Base-by-base conservation (phyloP, 208 protist genomes). In the Leishmania mexicana region DNA sequence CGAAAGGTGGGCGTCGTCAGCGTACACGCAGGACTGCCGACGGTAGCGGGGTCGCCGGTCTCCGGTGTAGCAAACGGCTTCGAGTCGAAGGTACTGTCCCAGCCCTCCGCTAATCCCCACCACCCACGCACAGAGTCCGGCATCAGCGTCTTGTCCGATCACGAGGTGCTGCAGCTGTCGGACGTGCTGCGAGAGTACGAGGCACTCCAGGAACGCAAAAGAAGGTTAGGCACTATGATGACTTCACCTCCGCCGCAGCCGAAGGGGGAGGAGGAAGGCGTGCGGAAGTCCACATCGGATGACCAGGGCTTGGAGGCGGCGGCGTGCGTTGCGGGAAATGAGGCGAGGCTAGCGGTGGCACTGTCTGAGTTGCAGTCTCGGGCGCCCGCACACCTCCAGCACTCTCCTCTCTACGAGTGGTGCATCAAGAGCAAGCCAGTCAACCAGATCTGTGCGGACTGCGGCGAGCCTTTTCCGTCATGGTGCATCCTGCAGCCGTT, bases 401-500 rank as follows among this genome's bases (percentile, higher is more conserved):
- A 85, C 42, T 93, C 89, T n/a, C 88, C 87, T 45, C 85, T 95
- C 40, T 93, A 85, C 75, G 62, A 64, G 19, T 54, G 51, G 24
- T 94, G 90, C 81, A 87, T 93, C 54, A 68, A 76, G 42, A 45
- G 51, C 64, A 60, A 83, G 24, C 58, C 72, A 42, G 83, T 57
- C 60, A 96, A 96, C 75, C 82, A 88, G 49, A 54, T 70, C 17
- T 96, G 93, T 78, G 89, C 90, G 10, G 90, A 96, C 80, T 96
- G 93, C 83, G 86, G 79, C 17, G 89, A 80, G 35, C 76, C 80
- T 19, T 89, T 83, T 64, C 93, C 93, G 28, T 94, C 88, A 35
- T 96, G 93, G 93, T 87, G 81, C 57, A 80, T 96, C 58, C 76
- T 93, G 70, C 81, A 90, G 65, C 90, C 93, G 15, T 94, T 94